Evolutionary conservation across 805 yeast genomes (phyloP).

Genomic region (Candida maltosa): DNA sequence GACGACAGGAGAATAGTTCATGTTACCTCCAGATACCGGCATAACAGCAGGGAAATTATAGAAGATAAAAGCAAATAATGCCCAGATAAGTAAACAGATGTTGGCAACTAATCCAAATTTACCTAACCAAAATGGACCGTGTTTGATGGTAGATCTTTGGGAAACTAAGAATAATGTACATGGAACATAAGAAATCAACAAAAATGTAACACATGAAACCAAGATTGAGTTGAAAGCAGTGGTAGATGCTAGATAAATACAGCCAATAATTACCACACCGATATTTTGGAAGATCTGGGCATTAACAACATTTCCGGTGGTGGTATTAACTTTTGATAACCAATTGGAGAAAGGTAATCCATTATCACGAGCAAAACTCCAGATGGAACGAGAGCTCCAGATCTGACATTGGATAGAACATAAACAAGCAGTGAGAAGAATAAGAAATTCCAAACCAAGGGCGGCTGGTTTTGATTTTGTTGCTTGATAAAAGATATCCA

Average conservation of each 20-base stretch:
- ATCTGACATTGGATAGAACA: constrained; percentile 62
- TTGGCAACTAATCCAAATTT: constrained; percentile 50
- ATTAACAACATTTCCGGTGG: constrained; percentile 51
- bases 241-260: constrained; percentile 62
- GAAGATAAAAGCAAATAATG: constrained; percentile 55
- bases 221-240: constrained; percentile 68
- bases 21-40: constrained; percentile 59
- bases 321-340: constrained; percentile 46
- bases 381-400: constrained; percentile 65
- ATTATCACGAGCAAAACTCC: constrained; percentile 68
- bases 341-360: constrained; percentile 55
- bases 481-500: constrained; percentile 63
- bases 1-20: constrained; percentile 60
- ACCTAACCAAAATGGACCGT: constrained; percentile 59
- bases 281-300: constrained; percentile 56
- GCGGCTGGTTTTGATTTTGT: constrained; percentile 53
- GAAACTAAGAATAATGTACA: constrained; percentile 44
- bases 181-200: constrained; percentile 59
- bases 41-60: constrained; percentile 62
- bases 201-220: constrained; percentile 57
- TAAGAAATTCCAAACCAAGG: constrained; percentile 43
- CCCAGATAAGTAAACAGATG: constrained; percentile 52
- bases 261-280: constrained; percentile 53
- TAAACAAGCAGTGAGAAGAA: constrained; percentile 53
- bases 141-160: constrained; percentile 49